These are phyloP conservation scores for Protomyces arabidopsidicola DNA, from an alignment of 1,139 yeast species.

Conservation along the genomic window DNA sequence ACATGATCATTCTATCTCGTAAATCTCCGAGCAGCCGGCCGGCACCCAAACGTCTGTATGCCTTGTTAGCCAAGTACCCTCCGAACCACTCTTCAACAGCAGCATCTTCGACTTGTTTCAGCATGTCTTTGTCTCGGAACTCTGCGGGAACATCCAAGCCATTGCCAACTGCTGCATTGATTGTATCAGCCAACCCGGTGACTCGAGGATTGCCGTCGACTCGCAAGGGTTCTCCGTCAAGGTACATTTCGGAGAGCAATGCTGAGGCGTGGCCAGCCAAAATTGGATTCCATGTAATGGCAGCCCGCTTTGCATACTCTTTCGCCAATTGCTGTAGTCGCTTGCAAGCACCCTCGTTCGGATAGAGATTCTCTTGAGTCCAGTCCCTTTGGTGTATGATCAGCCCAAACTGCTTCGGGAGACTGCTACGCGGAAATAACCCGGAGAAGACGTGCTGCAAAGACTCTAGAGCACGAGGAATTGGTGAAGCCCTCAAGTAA, in stretches of 20 bases:
- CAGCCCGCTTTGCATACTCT: slow-evolving; percentile 33
- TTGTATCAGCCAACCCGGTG: slow-evolving; percentile 34
- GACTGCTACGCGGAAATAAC: slow-evolving; percentile 31
- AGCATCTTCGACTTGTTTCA: slow-evolving; percentile 30
- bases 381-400: slow-evolving; percentile 32
- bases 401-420: slow-evolving; percentile 29
- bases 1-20: slow-evolving; percentile 17
- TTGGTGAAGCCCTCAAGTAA: slow-evolving; percentile 33
- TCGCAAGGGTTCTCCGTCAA: slow-evolving; percentile 30
- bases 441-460: slow-evolving; percentile 34
- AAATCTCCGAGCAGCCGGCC: slow-evolving; percentile 29
- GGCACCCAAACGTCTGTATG: slow-evolving; percentile 30
- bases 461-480: slow-evolving; percentile 33
- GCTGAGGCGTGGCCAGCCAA: slow-evolving; percentile 32
- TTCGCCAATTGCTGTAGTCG: slow-evolving; percentile 32
- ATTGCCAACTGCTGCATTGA: slow-evolving; percentile 33
- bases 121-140: slow-evolving; percentile 29
- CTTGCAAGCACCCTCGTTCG: slow-evolving; percentile 34
- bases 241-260: slow-evolving; percentile 29
- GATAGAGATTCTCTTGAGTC: slow-evolving; percentile 34
- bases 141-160: slow-evolving; percentile 31
- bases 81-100: slow-evolving; percentile 35
- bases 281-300: slow-evolving; percentile 34
- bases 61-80: slow-evolving; percentile 30
- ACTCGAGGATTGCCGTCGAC: slow-evolving; percentile 34